Base-by-base conservation (phyloP, 768 basidiomycete species). In the Amyloporia xantha region DNA sequence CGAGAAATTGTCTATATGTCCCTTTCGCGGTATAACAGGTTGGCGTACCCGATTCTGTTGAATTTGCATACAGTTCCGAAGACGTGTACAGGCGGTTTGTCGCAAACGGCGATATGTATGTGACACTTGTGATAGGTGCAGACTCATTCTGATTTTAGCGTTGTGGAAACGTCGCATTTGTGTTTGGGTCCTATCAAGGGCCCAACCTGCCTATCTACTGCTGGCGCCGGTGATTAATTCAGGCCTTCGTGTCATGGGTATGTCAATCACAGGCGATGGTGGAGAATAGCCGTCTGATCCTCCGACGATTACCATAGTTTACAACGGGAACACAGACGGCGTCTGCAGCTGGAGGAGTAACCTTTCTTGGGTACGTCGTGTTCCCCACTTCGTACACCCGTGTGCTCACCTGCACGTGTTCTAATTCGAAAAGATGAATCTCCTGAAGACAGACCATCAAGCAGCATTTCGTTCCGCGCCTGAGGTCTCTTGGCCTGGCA, bases 321-420 rank as follows among this genome's bases (percentile, higher is more conserved):
- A 46, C 44, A 46, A 46, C 28, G 35, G 44, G 12, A 37, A 46
- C 33, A 46, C 44, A 11, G 35, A 46, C 21, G 24, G 30, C 10
- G 44, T 46, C 35, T 46, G 44, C 21, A 4, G 20, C n/a, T 46
- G 44, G 44, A 28, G 30, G 17, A 46, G 44, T 21, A 33, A 33
- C 20, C n/a, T 46, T 5, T 17, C 30, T 3, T 46, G 35, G 44
- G 44, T 46, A 12, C 5, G 44, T 28, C 26, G n/a, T 20, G 13
- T 17, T 10, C 11, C 25, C 10, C 17, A 7, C 9, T 24, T 9
- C 5, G 13, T 11, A 10, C 10, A n/a, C 12, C 19, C 19, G 10
- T 26, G 9, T 23, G 24, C 21, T 42, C 11, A 11, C 5, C 7
- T 13, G 12, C 13, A 42, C 17, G 19, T 6, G 10, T 7, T 20